These are phyloP conservation scores for Microcos paniculata DNA, from an alignment of 345 rosid species.

Conservation along the genomic window DNA sequence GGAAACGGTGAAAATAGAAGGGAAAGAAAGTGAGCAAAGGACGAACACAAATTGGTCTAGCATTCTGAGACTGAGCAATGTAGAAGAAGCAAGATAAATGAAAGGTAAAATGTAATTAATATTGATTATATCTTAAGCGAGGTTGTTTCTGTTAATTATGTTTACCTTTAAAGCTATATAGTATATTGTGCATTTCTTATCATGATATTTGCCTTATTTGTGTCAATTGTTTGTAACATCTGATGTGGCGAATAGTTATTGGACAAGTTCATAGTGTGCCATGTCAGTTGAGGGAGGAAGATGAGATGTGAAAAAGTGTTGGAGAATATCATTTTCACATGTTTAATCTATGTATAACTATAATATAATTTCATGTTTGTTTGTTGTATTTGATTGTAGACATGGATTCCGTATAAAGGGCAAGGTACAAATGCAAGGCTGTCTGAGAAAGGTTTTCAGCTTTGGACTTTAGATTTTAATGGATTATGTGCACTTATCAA, in stretches of 20 bases:
- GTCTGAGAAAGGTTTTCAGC: constrained; percentile 72
- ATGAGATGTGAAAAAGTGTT: not conserved
- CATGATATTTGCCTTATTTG: not conserved
- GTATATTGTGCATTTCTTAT: not conserved
- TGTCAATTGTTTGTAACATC: not conserved
- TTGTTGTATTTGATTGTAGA: constrained; percentile 37
- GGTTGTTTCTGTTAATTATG: not conserved
- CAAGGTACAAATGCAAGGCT: constrained; percentile 61
- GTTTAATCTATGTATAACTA: not conserved
- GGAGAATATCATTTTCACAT: not conserved
- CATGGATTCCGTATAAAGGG: constrained; percentile 93
- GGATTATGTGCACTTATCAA: not conserved
- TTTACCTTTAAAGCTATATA: not conserved
- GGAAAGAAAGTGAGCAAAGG: constrained; percentile 42
- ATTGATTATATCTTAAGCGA: not conserved
- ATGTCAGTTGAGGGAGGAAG: not conserved
- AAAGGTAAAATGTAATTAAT: constrained; percentile 57
- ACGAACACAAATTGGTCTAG: constrained; percentile 44
- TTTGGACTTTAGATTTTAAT: constrained; percentile 3
- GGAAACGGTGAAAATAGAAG: constrained; percentile 36
- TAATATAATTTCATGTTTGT: not conserved
- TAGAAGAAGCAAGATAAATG: constrained; percentile 82
- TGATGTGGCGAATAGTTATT: not conserved
- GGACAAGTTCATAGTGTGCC: not conserved
- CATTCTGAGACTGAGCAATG: constrained; percentile 94